Conservation (phyloP, 1,284 basidiomycete genomes). For the Pyrrhoderma noxium region DNA sequence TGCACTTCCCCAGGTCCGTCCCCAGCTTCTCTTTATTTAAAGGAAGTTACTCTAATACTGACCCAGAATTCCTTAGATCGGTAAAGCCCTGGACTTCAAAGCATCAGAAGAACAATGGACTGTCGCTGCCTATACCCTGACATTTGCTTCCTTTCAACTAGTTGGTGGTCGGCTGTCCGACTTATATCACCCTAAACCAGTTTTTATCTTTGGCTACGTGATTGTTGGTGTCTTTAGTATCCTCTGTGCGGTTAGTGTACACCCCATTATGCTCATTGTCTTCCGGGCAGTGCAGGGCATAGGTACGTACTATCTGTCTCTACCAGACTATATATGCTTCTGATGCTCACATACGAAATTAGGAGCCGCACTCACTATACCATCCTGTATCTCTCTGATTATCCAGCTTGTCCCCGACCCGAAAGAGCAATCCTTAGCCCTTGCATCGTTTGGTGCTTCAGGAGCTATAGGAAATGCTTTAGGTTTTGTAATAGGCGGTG, state of each 20-base stretch:
- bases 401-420: slow-evolving; percentile 40
- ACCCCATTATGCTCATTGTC: slow-evolving; percentile 30
- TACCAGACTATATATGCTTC: neutral
- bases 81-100: slow-evolving; percentile 23
- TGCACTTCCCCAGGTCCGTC: slow-evolving; percentile 1
- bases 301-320: slow-evolving; percentile 22
- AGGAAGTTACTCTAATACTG: slow-evolving; percentile 18
- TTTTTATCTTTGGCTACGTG: neutral
- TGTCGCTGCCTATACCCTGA: slow-evolving; percentile 35
- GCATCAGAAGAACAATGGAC: slow-evolving; percentile 30
- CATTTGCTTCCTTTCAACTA: slow-evolving; percentile 37
- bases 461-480: slow-evolving; percentile 35
- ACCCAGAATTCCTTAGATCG: slow-evolving; percentile 20
- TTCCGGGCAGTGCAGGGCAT: slow-evolving; percentile 38
- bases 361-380: slow-evolving; percentile 35
- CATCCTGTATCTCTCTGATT: slow-evolving; percentile 41
- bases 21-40: neutral
- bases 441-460: slow-evolving; percentile 38
- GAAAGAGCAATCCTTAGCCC: slow-evolving; percentile 37
- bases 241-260: neutral
- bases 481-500: slow-evolving; percentile 36
- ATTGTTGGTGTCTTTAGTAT: slow-evolving; percentile 6
- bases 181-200: slow-evolving; percentile 2
- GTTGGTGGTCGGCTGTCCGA: slow-evolving; percentile 20
- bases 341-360: too few species aligned